Evolutionary conservation across 176 grass and related monocot species (phyloP).

Genomic region (Triticum urartu): DNA sequence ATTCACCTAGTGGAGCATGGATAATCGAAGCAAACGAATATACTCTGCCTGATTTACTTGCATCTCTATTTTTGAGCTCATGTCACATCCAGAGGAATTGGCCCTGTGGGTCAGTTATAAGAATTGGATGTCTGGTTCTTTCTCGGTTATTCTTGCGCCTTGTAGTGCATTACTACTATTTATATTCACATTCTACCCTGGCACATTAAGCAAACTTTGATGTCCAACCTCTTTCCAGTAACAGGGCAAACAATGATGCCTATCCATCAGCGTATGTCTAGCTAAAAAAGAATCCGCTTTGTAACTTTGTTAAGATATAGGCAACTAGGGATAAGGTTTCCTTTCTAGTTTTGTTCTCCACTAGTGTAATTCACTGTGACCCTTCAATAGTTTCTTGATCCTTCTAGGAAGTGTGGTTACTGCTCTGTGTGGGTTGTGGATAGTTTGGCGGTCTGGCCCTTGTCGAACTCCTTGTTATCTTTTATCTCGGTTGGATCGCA

Average conservation of each 20-base stretch:
- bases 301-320: constrained; percentile 31
- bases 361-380: background rate
- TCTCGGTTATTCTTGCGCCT: background rate
- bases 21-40: background rate
- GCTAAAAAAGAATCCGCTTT: background rate
- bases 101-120: background rate
- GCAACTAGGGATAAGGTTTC: constrained; percentile 32
- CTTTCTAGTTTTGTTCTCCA: constrained; percentile 44
- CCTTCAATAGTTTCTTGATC: constrained; percentile 8
- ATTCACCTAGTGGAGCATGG: background rate
- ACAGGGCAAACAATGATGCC: background rate
- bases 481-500: background rate
- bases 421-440: background rate
- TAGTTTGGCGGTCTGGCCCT: background rate
- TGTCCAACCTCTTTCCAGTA: background rate
- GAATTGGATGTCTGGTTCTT: constrained; percentile 3
- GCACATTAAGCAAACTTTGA: constrained; percentile 32
- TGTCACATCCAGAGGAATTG: background rate
- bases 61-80: background rate
- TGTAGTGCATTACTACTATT: background rate
- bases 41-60: background rate
- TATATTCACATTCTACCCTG: background rate
- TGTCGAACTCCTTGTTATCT: background rate
- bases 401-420: constrained; percentile 12
- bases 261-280: constrained; percentile 17